Evolutionary conservation across 805 yeast genomes (phyloP).

Genomic region (Isabelozyma heimii): DNA sequence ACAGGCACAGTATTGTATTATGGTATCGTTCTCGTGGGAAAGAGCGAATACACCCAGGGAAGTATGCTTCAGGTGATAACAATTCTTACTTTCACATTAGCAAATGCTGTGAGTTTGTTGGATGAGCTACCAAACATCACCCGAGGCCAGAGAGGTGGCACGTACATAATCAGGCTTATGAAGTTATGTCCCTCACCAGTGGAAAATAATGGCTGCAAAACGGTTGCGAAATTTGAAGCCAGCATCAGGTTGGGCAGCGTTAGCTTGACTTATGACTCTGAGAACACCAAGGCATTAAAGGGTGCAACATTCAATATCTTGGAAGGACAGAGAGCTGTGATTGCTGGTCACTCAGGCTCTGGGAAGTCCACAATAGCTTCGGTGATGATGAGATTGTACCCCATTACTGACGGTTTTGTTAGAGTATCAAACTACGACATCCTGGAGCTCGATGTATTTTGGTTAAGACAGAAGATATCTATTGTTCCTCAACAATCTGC

Average conservation of each 20-base stretch:
- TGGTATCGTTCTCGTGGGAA: slow-evolving; percentile 71
- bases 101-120: slow-evolving; percentile 58
- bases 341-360: slow-evolving; percentile 85
- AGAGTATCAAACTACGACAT: slow-evolving; percentile 49
- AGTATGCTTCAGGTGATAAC: slow-evolving; percentile 69
- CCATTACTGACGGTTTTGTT: slow-evolving; percentile 36
- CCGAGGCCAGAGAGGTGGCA: slow-evolving; percentile 75
- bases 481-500: slow-evolving; percentile 75
- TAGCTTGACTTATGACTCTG: slow-evolving; percentile 48
- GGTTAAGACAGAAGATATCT: slow-evolving; percentile 53
- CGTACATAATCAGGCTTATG: slow-evolving; percentile 42
- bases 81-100: slow-evolving; percentile 68
- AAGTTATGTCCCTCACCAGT: slow-evolving; percentile 26
- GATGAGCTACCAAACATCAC: slow-evolving; percentile 74
- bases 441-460: slow-evolving; percentile 38
- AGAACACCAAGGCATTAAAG: slow-evolving; percentile 30
- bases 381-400: slow-evolving; percentile 55
- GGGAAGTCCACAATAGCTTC: slow-evolving; percentile 82
- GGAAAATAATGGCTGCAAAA: slow-evolving; percentile 36
- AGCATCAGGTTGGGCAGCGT: slow-evolving; percentile 44
- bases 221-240: slow-evolving; percentile 16
- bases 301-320: slow-evolving; percentile 42
- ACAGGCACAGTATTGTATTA: slow-evolving; percentile 76
- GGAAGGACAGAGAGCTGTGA: slow-evolving; percentile 53
- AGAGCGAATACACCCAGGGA: slow-evolving; percentile 50